These are phyloP conservation scores for Sporothrix sp. DNA, from an alignment of 2,329 filamentous ascomycete genomes.

Conservation along the genomic window DNA sequence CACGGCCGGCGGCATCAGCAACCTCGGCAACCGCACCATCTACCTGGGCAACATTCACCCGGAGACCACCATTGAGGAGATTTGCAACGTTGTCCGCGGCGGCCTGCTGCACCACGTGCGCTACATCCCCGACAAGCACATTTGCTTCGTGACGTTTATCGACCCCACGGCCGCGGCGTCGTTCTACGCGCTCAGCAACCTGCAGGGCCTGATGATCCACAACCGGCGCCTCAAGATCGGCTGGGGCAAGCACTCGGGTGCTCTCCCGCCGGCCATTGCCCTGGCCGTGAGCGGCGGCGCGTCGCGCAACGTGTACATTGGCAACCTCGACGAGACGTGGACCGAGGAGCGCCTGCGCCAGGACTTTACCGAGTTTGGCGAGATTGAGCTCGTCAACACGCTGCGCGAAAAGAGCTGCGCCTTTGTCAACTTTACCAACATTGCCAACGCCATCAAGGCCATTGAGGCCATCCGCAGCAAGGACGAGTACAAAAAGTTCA, in stretches of 20 bases:
- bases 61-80: slow-evolving; percentile 97
- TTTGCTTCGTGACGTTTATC: slow-evolving; percentile 99
- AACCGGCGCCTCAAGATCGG: slow-evolving; percentile 96
- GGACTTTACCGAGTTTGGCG: slow-evolving; percentile 94
- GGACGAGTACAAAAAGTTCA: slow-evolving; percentile 96
- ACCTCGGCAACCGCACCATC: slow-evolving; percentile 92
- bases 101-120: slow-evolving; percentile 95
- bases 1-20: slow-evolving; percentile 92
- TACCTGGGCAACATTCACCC: slow-evolving; percentile 98
- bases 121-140: slow-evolving; percentile 99
- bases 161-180: slow-evolving; percentile 95
- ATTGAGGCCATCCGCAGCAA: slow-evolving; percentile 92
- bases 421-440: slow-evolving; percentile 99
- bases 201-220: slow-evolving; percentile 98
- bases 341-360: slow-evolving; percentile 90
- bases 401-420: slow-evolving; percentile 97
- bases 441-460: slow-evolving; percentile 98
- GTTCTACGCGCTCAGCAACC: slow-evolving; percentile 94
- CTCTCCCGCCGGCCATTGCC: slow-evolving; percentile 88
- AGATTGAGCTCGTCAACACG: slow-evolving; percentile 96
- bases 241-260: slow-evolving; percentile 98
- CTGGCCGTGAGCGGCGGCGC: slow-evolving; percentile 92
- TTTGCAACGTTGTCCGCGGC: slow-evolving; percentile 96
- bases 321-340: slow-evolving; percentile 95
- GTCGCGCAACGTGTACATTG: slow-evolving; percentile 97